phyloP scores from a whole-genome alignment of 2,329 filamentous ascomycete genomes.

The Alternaria rosae region DNA sequence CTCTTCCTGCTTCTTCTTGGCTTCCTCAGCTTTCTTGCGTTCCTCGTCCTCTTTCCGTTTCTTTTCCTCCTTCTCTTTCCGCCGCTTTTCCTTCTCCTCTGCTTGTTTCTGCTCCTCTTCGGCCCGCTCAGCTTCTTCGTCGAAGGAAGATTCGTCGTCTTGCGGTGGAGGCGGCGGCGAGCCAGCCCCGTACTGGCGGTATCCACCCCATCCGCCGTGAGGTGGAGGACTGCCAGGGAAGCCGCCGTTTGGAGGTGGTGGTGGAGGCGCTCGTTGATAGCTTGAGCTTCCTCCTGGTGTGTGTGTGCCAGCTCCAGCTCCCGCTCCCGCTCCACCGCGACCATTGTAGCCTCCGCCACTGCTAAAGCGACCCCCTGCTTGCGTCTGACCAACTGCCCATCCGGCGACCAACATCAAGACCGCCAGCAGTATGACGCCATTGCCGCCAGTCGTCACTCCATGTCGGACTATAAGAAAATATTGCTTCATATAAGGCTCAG shows the following conservation, averaged over 20 bases:
- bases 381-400: conserved; percentile 76
- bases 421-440: conserved; percentile 75
- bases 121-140: conserved; percentile 66
- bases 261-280: conserved; percentile 41
- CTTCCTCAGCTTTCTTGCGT: conserved; percentile 14
- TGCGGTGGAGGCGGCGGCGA: conserved; percentile 42
- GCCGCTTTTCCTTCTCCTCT: conserved; percentile 11
- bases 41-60: conserved; percentile 7
- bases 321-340: conserved; percentile 45
- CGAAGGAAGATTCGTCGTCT: conserved; percentile 40
- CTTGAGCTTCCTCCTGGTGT: conserved; percentile 31
- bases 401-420: conserved; percentile 77
- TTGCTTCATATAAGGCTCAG: conserved; percentile 74
- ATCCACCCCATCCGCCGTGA: conserved; percentile 40
- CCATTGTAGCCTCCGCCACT: conserved; percentile 38
- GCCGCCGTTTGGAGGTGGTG: conserved; percentile 39
- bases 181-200: conserved; percentile 39
- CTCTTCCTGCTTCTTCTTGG: conserved; percentile 10
- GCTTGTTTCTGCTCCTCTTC: conserved; percentile 28
- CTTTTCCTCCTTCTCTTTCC: conserved; percentile 8
- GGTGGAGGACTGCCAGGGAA: conserved; percentile 45
- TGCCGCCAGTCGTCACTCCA: conserved; percentile 62
- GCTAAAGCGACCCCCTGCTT: conserved; percentile 57
- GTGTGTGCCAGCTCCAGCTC: conserved; percentile 37
- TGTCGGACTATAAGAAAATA: conserved; percentile 78